phyloP scores from a whole-genome alignment of 179 eudicot genomes.

The Beta lomatogona region DNA sequence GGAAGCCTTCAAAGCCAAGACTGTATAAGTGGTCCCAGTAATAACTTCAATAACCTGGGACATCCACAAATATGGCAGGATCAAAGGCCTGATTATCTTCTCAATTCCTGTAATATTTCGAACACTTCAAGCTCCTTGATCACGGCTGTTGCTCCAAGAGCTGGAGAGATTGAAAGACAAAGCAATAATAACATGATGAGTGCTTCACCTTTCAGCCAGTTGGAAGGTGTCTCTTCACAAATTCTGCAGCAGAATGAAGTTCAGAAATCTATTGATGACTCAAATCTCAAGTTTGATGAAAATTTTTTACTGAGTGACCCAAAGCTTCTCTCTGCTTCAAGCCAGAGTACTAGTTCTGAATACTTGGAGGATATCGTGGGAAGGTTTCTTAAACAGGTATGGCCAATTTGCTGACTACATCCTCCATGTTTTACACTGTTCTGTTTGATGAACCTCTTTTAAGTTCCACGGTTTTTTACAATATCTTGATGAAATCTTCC shows the following conservation, averaged over 20 bases:
- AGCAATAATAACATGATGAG: constrained; percentile 7
- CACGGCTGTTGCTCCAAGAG: neutral
- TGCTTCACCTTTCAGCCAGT: constrained; percentile 5
- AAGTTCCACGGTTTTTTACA: neutral
- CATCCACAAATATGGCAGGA: neutral
- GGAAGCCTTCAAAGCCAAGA: constrained; percentile 1
- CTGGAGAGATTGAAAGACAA: neutral
- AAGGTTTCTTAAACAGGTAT: constrained; percentile 13
- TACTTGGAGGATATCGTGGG: constrained; percentile 11
- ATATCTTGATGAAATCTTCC: neutral
- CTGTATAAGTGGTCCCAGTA: neutral
- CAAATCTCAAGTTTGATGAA: constrained; percentile 1
- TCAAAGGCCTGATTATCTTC: constrained; percentile 1
- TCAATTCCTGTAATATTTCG: neutral
- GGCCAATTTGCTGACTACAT: neutral
- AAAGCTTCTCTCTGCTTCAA: neutral
- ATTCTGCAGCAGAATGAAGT: neutral
- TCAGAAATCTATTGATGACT: neutral
- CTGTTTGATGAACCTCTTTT: neutral
- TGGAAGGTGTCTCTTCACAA: neutral
- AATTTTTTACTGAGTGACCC: constrained; percentile 5
- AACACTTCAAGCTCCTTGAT: neutral
- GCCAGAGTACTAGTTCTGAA: constrained; percentile 3
- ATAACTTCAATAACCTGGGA: neutral
- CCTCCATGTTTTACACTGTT: neutral